phyloP scores from a whole-genome alignment of 306 rosid species.

The Cicer bijugum region DNA sequence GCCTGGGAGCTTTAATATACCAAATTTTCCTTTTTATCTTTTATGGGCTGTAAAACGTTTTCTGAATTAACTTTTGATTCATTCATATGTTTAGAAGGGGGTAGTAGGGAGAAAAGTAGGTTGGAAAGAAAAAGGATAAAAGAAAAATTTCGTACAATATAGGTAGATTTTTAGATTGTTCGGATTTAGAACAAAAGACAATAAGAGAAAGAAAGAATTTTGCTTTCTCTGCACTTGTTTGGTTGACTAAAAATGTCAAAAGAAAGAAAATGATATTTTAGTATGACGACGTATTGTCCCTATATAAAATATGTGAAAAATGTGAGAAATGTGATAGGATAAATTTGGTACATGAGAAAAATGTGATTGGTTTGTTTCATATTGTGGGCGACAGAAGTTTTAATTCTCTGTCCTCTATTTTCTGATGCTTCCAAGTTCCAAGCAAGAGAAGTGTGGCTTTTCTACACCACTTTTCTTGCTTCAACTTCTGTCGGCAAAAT shows the following conservation, averaged over 20 bases:
- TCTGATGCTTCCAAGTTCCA: conserved; percentile 10
- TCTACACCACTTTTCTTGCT: not conserved
- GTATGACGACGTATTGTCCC: not conserved
- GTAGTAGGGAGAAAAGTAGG: too few relatives aligned
- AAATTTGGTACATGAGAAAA: not conserved
- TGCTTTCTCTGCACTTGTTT: not conserved
- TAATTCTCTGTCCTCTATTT: not conserved
- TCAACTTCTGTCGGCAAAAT: not conserved
- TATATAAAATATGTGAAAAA: not conserved
- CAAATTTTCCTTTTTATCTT: too few relatives aligned
- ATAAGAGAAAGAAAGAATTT: not conserved
- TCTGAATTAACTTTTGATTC: too few relatives aligned
- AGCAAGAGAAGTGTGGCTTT: not conserved
- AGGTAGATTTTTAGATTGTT: too few relatives aligned
- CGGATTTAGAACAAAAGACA: not conserved
- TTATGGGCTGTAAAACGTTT: too few relatives aligned
- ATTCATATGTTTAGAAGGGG: too few relatives aligned
- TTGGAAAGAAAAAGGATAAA: too few relatives aligned
- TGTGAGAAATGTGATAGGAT: not conserved
- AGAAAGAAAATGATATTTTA: not conserved
- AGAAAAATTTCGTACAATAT: too few relatives aligned
- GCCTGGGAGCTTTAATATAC: too few relatives aligned
- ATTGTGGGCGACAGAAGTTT: not conserved
- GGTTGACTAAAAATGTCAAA: not conserved
- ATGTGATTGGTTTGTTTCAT: not conserved